Evolutionary conservation across 352 stramenopile genomes (phyloP).

Genomic region (Aphanomyces stellatus): DNA sequence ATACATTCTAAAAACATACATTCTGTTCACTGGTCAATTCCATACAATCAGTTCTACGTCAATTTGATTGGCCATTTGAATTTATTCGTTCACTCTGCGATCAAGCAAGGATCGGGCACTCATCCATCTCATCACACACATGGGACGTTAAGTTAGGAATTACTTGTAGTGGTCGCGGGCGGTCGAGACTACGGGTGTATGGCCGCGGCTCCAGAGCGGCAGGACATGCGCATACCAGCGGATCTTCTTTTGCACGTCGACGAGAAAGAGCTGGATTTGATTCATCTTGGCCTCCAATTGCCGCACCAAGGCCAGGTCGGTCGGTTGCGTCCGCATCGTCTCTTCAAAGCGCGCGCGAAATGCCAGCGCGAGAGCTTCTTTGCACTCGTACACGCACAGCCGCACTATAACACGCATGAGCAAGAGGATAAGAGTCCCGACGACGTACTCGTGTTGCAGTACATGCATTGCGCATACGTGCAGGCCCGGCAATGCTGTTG

Average conservation of each 20-base stretch:
- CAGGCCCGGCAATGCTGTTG: background rate
- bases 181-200: background rate
- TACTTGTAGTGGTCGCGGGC: background rate
- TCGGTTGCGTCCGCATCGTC: background rate
- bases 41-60: no score
- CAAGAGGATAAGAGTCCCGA: no score
- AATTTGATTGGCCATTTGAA: no score
- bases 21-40: no score
- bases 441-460: background rate
- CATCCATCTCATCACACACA: background rate
- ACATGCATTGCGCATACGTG: conserved; percentile 1
- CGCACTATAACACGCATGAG: background rate
- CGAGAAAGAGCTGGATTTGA: background rate
- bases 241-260: background rate
- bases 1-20: no score
- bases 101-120: background rate
- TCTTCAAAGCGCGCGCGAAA: background rate
- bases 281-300: no score
- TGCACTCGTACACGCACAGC: background rate
- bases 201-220: background rate
- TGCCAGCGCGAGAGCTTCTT: background rate
- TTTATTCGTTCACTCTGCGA: background rate
- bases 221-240: background rate
- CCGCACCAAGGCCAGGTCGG: no score
- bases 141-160: background rate